Percentiles rank a stretch among this genome's conserved stretches.
These are phyloP conservation scores for Vaccinium vitisidaea DNA, from an alignment of 148 eudicot genomes.

Conservation along the genomic window DNA sequence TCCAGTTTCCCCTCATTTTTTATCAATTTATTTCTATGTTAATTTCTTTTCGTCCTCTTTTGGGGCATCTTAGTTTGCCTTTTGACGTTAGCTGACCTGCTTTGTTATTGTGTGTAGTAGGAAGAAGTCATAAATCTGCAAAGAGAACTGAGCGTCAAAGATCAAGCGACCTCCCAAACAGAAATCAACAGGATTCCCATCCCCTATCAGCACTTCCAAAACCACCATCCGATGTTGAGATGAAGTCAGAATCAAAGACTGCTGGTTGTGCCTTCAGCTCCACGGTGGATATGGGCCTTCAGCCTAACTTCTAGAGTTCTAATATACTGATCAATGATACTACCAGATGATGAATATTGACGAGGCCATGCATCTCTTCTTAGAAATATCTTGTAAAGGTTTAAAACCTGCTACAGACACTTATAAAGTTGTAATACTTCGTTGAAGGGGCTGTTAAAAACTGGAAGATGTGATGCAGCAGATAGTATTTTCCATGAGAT, in stretches of 20 bases:
- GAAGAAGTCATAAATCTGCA: constrained; percentile 39
- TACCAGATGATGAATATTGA: constrained; percentile 12
- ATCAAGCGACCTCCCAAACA: constrained; percentile 26
- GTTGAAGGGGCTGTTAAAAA: constrained; percentile 1
- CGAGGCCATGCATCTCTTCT: not conserved
- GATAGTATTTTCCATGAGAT: not conserved
- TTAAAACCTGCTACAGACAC: constrained; percentile 11
- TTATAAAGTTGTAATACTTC: not conserved
- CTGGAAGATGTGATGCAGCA: not conserved
- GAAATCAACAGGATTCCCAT: constrained; percentile 24
- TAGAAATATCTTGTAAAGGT: constrained; percentile 4
- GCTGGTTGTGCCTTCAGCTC: not conserved
- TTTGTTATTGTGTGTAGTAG: constrained; percentile 27
- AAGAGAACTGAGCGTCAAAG: constrained; percentile 41
- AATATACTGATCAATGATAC: constrained; percentile 15
- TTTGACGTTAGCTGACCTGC: not conserved
- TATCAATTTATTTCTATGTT: not conserved
- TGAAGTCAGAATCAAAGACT: constrained; percentile 8
- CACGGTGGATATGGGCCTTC: constrained; percentile 10
- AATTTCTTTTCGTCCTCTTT: not conserved
- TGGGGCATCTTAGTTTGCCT: not conserved
- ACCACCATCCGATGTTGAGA: constrained; percentile 21
- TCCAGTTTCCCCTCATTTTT: not conserved
- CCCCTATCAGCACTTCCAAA: constrained; percentile 51
- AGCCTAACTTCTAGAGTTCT: constrained; percentile 7